Conservation (phyloP, 2,329 filamentous ascomycete species). For the Aspergillus phoenicis region DNA sequence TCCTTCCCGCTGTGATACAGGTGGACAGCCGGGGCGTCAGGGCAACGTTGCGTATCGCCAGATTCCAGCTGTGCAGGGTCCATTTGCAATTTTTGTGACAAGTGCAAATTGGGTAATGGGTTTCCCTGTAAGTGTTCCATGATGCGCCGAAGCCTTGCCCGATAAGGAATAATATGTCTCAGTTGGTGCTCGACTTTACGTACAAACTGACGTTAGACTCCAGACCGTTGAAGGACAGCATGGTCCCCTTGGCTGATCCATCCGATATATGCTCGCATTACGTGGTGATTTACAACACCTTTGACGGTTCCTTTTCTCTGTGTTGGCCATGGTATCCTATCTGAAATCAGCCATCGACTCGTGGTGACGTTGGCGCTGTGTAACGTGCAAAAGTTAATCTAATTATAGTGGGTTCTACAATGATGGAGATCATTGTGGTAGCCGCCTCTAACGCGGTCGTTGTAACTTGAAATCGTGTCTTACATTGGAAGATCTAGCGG, state of each 20-base stretch:
- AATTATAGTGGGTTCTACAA: not conserved
- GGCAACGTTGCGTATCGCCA: not conserved
- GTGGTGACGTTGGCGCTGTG: not conserved
- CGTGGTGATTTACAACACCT: no score
- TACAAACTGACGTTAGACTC: not conserved
- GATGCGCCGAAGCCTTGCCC: not conserved
- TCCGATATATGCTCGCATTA: not conserved
- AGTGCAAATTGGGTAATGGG: not conserved
- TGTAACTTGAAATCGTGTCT: not conserved
- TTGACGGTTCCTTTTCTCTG: no score
- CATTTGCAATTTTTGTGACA: no score
- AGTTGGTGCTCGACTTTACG: not conserved
- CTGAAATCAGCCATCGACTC: not conserved
- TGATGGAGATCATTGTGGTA: not conserved
- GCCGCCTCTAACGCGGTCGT: not conserved
- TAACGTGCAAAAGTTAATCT: not conserved
- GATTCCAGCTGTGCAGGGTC: not conserved
- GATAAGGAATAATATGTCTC: not conserved
- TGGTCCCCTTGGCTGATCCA: not conserved
- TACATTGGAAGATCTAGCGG: not conserved
- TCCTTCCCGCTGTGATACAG: not conserved
- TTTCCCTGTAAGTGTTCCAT: not conserved
- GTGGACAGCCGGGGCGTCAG: not conserved
- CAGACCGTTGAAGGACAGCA: not conserved
- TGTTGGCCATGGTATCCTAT: no score